Conservation (phyloP, 108 stramenopile species). For the Pseudonitzschia pungens region DNA sequence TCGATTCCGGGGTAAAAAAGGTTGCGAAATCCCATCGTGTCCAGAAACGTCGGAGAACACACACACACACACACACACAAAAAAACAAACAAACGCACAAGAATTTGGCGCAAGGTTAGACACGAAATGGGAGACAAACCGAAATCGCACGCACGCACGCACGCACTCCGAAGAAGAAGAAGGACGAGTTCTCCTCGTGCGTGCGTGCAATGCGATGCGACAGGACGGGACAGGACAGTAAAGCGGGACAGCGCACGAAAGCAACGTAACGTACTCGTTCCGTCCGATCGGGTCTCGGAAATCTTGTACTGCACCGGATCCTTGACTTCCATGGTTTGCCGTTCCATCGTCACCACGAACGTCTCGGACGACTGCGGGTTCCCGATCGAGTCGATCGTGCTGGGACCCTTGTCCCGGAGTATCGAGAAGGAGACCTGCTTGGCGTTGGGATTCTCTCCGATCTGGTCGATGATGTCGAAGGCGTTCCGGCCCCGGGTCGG, state of each 20-base stretch:
- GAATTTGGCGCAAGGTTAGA: no score
- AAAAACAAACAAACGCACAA: no score
- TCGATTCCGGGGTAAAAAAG: no score
- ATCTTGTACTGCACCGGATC: constrained; percentile 72
- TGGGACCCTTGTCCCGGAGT: constrained; percentile 26
- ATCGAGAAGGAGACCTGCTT: constrained; percentile 65
- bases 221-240: no score
- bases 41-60: no score
- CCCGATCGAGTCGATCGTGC: constrained; percentile 14
- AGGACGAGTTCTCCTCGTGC: no score
- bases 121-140: no score
- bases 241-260: no score
- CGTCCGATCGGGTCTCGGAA: constrained; percentile 65
- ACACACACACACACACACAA: no score
- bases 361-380: constrained; percentile 27
- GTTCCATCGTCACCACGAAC: constrained; percentile 56
- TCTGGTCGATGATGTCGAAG: constrained; percentile 88
- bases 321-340: constrained; percentile 53
- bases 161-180: no score
- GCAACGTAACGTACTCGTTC: constrained; percentile 39
- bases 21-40: no score
- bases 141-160: no score
- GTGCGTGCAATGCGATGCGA: background rate
- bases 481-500: constrained; percentile 71
- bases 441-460: constrained; percentile 73